These are phyloP conservation scores for Nepenthes alata DNA, from an alignment of 179 eudicot species.

Conservation along the genomic window DNA sequence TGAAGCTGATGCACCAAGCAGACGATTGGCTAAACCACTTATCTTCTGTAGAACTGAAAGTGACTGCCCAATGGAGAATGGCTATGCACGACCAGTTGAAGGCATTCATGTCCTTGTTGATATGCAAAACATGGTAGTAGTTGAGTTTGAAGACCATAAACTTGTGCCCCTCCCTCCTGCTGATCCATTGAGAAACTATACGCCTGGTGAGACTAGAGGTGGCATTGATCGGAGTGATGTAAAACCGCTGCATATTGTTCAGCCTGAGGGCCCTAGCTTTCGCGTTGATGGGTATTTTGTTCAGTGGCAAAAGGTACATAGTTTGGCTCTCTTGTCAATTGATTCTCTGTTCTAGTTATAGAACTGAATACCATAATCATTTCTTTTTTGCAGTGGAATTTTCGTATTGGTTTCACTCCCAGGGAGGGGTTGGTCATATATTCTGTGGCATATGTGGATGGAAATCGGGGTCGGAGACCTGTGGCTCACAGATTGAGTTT, in stretches of 20 bases:
- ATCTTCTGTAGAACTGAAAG: conserved; percentile 70
- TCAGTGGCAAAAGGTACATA: conserved; percentile 61
- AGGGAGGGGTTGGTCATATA: conserved; percentile 55
- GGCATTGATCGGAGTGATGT: conserved; percentile 69
- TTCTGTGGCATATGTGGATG: conserved; percentile 58
- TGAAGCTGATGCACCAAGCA: conserved; percentile 57
- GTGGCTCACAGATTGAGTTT: conserved; percentile 57
- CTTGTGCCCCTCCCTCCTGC: conserved; percentile 73
- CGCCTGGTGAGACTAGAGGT: conserved; percentile 66
- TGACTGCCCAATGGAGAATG: conserved; percentile 71
- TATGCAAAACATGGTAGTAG: conserved; percentile 61
- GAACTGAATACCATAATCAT: neutral
- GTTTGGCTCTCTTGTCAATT: neutral
- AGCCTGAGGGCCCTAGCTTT: conserved; percentile 73
- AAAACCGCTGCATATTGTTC: conserved; percentile 50
- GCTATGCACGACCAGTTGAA: conserved; percentile 77
- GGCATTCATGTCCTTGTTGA: conserved; percentile 68
- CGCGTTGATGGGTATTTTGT: conserved; percentile 50
- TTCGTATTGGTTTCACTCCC: conserved; percentile 51
- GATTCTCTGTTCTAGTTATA: neutral
- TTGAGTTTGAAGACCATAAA: conserved; percentile 65
- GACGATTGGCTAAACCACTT: conserved; percentile 65
- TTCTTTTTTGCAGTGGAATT: conserved; percentile 36
- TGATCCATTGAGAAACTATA: conserved; percentile 63
- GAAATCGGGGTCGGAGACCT: conserved; percentile 49